Evolutionary conservation across 1,284 basidiomycete species (phyloP).

Genomic region (Microstroma glucosiphilum): DNA sequence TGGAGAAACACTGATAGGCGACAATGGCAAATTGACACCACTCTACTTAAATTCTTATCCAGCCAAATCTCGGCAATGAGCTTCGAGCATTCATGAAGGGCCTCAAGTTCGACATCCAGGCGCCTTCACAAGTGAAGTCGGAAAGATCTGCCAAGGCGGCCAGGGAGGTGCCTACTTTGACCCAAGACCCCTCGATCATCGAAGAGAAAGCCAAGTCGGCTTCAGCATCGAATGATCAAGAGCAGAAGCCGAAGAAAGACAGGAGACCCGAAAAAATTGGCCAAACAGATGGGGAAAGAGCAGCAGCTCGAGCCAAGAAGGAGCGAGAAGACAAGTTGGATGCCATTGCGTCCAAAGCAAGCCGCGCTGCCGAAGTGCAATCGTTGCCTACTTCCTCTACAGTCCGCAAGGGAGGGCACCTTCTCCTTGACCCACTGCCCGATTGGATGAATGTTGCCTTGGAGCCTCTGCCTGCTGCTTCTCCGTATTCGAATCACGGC

Average conservation of each 20-base stretch:
- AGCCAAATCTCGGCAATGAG: constrained; percentile 9
- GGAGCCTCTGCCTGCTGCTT: constrained; percentile 21
- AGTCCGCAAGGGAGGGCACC: constrained; percentile 11
- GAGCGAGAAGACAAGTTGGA: not conserved
- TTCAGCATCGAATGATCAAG: not conserved
- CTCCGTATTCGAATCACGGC: not conserved
- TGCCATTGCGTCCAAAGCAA: not conserved
- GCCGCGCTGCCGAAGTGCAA: constrained; percentile 8
- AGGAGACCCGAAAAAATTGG: constrained; percentile 12
- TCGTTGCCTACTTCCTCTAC: constrained; percentile 4
- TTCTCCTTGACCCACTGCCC: constrained; percentile 30
- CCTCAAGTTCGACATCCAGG: constrained; percentile 11
- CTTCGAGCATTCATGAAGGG: constrained; percentile 15
- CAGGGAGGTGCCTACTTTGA: not conserved
- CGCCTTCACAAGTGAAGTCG: not conserved
- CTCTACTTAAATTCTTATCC: not conserved
- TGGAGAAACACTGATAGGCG: no score
- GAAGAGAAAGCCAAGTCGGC: not conserved
- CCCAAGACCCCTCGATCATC: constrained; percentile 35
- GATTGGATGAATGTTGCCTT: constrained; percentile 27
- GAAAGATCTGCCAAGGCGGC: constrained; percentile 1
- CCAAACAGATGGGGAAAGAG: constrained; percentile 2
- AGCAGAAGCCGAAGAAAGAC: constrained; percentile 16
- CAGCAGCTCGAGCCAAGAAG: constrained; percentile 1
- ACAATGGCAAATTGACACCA: no score